Base-by-base conservation (phyloP, 129 eudicot genomes). In the Escallonia rubra region DNA sequence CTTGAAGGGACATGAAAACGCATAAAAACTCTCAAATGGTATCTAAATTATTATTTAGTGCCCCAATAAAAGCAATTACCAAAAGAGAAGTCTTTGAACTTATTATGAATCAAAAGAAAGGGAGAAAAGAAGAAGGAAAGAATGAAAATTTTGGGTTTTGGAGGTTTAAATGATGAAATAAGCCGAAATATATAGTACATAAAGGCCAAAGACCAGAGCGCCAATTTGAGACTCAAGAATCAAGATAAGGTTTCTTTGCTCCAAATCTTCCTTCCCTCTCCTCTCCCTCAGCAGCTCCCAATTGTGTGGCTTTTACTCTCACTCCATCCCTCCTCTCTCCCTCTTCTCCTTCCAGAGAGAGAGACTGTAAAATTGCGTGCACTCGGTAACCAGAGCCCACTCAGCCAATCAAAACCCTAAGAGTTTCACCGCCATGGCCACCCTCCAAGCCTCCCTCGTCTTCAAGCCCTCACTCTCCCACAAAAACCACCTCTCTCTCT, bases 381-480 rank as follows among this genome's bases (percentile, higher is more conserved):
- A 59, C 45, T 3, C 48, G 5, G 6, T 7, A 4, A 12, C 34
- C 38, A 42, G 48, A 41, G 42, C 43, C 57, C 10, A 11, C 45
- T 45, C 59, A n/a, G 34, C 34, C 0, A 23, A 23, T 23, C 34
- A 60, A 69, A 83, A 70, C 83, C 87, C 87, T 79, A 80, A 78
- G 4, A 45, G 12, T 5, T 8, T 1, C 1, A 39, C 34, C 49
- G 58, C 78, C 57, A 89, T 89, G 96, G 54, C 78, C 66, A 58
- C 79, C 44, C 82, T 90, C 59, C 96, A 84, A 81, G 83, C 85
- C 66, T 81, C 86, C 53, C 78, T 86, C 69, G 59, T 86, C 68
- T 71, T 5, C 70, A 81, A 73, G 63, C 83, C 88, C 50, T 74
- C 81, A 71, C 67, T 69, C 64, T 67, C 80, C n/a, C 78, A 57